Conservation (phyloP, 768 basidiomycete genomes). For the Asterophora lycoperdoides region DNA sequence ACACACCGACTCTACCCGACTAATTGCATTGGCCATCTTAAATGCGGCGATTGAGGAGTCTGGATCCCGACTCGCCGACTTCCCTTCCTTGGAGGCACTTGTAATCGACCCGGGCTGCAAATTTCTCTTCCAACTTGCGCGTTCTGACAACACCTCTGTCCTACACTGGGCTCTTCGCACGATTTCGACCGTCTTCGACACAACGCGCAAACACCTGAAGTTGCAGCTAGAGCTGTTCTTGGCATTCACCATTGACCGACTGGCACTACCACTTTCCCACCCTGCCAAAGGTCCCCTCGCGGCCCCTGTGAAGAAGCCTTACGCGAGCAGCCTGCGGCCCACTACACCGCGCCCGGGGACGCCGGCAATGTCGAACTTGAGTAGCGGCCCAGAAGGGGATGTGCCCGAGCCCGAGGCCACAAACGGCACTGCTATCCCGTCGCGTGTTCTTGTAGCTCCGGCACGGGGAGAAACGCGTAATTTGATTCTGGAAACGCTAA, state of each 20-base stretch:
- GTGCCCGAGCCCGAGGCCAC: slow-evolving; percentile 38
- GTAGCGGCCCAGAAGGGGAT: slow-evolving; percentile 29
- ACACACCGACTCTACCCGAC: slow-evolving; percentile 93
- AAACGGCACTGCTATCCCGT: slow-evolving; percentile 44
- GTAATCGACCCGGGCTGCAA: slow-evolving; percentile 91
- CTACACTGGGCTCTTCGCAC: slow-evolving; percentile 79
- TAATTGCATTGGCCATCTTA: slow-evolving; percentile 82
- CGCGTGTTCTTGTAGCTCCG: slow-evolving; percentile 62
- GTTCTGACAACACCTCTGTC: slow-evolving; percentile 80
- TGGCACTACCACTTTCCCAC: slow-evolving; percentile 53
- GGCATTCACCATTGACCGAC: slow-evolving; percentile 88
- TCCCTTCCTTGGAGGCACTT: slow-evolving; percentile 72
- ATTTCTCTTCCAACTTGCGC: slow-evolving; percentile 93
- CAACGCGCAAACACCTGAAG: slow-evolving; percentile 82
- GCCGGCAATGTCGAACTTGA: slow-evolving; percentile 39
- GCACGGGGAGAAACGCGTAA: slow-evolving; percentile 87
- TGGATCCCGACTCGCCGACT: slow-evolving; percentile 69
- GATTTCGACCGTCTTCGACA: slow-evolving; percentile 83
- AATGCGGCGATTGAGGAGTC: slow-evolving; percentile 86
- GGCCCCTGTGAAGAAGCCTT: slow-evolving; percentile 27
- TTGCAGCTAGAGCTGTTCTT: slow-evolving; percentile 94
- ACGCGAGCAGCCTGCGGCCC: slow-evolving; percentile 22
- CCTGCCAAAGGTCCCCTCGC: slow-evolving; percentile 23
- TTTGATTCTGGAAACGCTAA: slow-evolving; percentile 83
- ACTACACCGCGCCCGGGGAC: slow-evolving; percentile 53